phyloP scores from a whole-genome alignment of 1,284 basidiomycete species.

The Tremellales sp. region DNA sequence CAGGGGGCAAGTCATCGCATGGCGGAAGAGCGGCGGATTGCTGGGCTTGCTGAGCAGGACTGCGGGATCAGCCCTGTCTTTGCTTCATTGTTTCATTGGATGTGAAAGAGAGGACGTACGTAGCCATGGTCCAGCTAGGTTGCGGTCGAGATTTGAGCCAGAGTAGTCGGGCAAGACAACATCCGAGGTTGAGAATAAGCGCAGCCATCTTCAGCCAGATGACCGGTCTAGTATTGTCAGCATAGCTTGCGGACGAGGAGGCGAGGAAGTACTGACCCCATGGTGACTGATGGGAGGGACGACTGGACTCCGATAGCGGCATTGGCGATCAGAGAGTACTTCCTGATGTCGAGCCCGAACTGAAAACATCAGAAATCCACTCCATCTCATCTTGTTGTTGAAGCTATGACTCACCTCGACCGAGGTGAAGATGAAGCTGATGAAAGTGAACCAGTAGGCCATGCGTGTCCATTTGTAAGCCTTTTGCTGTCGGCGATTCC shows the following conservation, averaged over 20 bases:
- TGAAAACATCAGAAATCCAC: slow-evolving; percentile 3
- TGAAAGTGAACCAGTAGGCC: slow-evolving; percentile 14
- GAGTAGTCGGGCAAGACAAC: slow-evolving; percentile 13
- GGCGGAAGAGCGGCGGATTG: slow-evolving; percentile 17
- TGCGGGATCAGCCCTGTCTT: too few species aligned
- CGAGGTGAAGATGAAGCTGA: slow-evolving; percentile 16
- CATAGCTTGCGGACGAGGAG: neutral
- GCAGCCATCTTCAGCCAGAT: slow-evolving; percentile 29
- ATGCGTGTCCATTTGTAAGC: slow-evolving; percentile 26
- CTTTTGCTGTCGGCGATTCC: slow-evolving; percentile 11
- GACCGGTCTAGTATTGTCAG: slow-evolving; percentile 11
- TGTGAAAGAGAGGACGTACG: neutral
- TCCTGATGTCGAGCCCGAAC: slow-evolving; percentile 22
- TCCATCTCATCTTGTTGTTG: neutral
- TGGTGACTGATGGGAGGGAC: slow-evolving; percentile 10
- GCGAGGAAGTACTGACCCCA: slow-evolving; percentile 19
- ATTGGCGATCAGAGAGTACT: slow-evolving; percentile 11
- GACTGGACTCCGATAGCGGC: slow-evolving; percentile 8
- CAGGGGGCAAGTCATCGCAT: slow-evolving; percentile 19
- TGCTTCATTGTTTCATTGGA: neutral
- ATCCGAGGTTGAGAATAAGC: slow-evolving; percentile 15
- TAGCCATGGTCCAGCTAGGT: slow-evolving; percentile 23
- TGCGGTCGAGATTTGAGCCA: slow-evolving; percentile 18
- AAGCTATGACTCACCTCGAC: slow-evolving; percentile 20
- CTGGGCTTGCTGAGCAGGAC: neutral